A percentile compares a stretch with the other conserved stretches of the same genome.
Conservation (phyloP, 2,329 filamentous ascomycete species). For the Colletotrichum chlorophyti region DNA sequence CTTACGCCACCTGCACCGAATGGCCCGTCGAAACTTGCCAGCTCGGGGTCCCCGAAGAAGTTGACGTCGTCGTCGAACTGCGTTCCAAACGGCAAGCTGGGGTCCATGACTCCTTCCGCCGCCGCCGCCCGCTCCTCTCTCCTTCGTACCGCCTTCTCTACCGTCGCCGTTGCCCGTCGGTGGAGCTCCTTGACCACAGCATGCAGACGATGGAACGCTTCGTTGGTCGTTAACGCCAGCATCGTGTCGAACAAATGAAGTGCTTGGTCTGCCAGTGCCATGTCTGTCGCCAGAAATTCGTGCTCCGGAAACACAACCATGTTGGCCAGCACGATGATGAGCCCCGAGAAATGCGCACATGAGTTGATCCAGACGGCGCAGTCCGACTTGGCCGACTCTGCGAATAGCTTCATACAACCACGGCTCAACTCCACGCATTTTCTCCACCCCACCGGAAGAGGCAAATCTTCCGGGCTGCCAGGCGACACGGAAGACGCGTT, state of each 20-base stretch:
- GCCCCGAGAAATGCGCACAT: conserved; percentile 40
- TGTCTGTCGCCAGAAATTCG: conserved; percentile 34
- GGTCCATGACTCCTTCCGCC: neutral
- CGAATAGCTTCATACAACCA: conserved; percentile 41
- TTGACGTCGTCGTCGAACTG: conserved; percentile 19
- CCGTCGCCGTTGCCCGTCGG: conserved; percentile 21
- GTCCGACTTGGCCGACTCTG: conserved; percentile 37
- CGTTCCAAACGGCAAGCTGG: conserved; percentile 5
- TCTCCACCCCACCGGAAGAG: conserved; percentile 39
- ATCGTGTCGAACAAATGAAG: conserved; percentile 36
- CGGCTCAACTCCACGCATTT: conserved; percentile 42
- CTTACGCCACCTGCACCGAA: neutral
- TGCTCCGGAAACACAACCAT: conserved; percentile 39
- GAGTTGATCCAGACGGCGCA: conserved; percentile 38
- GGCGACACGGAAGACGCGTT: conserved; percentile 7
- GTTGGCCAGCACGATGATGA: conserved; percentile 43
- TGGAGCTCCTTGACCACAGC: conserved; percentile 27
- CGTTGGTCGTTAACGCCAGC: neutral
- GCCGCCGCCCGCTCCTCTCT: conserved; percentile 7
- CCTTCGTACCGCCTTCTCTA: conserved; percentile 6
- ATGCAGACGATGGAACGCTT: conserved; percentile 18
- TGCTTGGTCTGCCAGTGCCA: conserved; percentile 35
- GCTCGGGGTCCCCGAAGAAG: conserved; percentile 5
- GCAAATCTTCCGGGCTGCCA: conserved; percentile 21
- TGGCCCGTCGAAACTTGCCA: neutral